These are phyloP conservation scores for Trametes sanguinea DNA, from an alignment of 768 basidiomycete genomes.

Conservation along the genomic window DNA sequence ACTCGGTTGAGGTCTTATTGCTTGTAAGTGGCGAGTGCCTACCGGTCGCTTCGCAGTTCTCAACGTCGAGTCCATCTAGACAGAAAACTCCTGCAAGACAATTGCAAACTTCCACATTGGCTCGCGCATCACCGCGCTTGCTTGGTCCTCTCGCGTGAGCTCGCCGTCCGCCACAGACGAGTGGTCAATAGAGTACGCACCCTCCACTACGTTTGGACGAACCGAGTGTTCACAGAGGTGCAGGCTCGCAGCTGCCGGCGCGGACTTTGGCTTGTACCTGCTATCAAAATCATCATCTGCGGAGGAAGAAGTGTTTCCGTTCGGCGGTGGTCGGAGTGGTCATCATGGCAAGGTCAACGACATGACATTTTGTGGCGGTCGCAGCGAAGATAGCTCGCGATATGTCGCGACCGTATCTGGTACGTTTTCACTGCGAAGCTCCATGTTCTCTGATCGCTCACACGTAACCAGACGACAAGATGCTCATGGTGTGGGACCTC, in stretches of 20 bases:
- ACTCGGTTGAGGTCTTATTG: constrained; percentile 68
- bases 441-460: neutral
- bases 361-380: constrained; percentile 79
- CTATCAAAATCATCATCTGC: constrained; percentile 56
- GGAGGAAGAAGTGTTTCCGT: constrained; percentile 60
- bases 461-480: constrained; percentile 63
- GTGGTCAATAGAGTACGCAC: constrained; percentile 70
- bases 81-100: constrained; percentile 44
- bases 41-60: constrained; percentile 8
- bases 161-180: constrained; percentile 65
- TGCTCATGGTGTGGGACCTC: constrained; percentile 89
- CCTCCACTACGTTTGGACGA: neutral
- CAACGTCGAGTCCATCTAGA: constrained; percentile 34
- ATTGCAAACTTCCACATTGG: constrained; percentile 79
- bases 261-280: constrained; percentile 70
- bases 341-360: constrained; percentile 80
- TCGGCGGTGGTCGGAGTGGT: constrained; percentile 80
- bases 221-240: neutral
- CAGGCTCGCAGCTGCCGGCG: constrained; percentile 68
- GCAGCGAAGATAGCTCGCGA: constrained; percentile 62
- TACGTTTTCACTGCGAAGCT: constrained; percentile 28
- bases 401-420: constrained; percentile 85
- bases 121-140: constrained; percentile 66
- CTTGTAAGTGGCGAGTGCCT: constrained; percentile 49
- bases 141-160: constrained; percentile 72